Base-by-base conservation (phyloP, 441 rosid genomes). In the Francoa sonchifolia region DNA sequence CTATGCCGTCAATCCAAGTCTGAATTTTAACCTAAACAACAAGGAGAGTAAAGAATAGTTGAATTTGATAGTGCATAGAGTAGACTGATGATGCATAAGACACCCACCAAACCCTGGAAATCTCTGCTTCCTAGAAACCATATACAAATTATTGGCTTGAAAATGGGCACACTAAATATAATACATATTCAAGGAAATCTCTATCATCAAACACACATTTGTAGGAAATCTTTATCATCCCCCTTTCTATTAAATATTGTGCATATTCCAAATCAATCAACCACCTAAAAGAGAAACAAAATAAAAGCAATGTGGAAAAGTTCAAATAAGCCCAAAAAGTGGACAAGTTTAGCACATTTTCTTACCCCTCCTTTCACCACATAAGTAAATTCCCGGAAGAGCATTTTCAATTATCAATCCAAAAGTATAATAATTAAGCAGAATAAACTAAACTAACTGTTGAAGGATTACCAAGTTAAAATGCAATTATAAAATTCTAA, bases 21-120 rank as follows among this genome's bases (percentile, higher is more conserved):
- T 86, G 99, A 48, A 90, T 83, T 90, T 86, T 90, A 37, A 90
- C 99, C 99, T 85, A 42, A 44, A 11, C n/a, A n/a, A n/a, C n/a
- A 48, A 42, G 53, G 57, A 17, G 8, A 47, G 8, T 15, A 12
- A 42, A 39, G 21, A 25, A 35, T 29, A 15, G 30, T 48, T 23
- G 7, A 11, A 28, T 37, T 9, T 26, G 12, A 34, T 15, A n/a
- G n/a, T n/a, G n/a, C n/a, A n/a, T n/a, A n/a, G n/a, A n/a, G n/a
- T n/a, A n/a, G n/a, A n/a, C n/a, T n/a, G n/a, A n/a, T 34, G 20
- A 13, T 13, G 3, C n/a, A 26, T 15, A 17, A 15, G 7, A 15
- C 7, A 14, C 3, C 19, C 9, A n/a, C 7, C 4, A 15, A 34
- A 12, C 19, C 14, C 19, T 13, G 32, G 8, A 5, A 10, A 25